Evolutionary conservation across 352 stramenopile species (phyloP), one percentile per base, ranked within the genome.

Genomic region (Phytophthora ramorum): DNA sequence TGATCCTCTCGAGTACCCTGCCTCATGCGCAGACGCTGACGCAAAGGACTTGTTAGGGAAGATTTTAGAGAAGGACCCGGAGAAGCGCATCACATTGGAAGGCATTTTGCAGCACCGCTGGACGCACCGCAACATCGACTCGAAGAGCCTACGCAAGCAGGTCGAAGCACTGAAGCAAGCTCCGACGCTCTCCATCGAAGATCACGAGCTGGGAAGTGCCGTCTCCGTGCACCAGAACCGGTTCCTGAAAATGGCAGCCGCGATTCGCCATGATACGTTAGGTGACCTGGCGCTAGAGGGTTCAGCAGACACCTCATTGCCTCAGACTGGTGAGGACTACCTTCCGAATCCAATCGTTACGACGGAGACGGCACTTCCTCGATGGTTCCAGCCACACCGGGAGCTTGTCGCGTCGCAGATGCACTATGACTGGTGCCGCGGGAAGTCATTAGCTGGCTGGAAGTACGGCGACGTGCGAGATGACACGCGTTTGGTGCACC

Each of bases 51-150:
- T 97, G 46, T 66, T 97, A 7, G 40, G 50, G 9, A 41, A 41
- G 0, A 91, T 97, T 8, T 69, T 98, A 6, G 79, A 90, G 37
- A 95, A 90, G 24, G 72, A 97, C 55, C 86, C 91, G 1, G 68
- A 83, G 30, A 83, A 79, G 58, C 83, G 91, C 19, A 76, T 93
- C 7, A 76, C 74, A 1, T 62, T 96, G 13, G 79, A 88, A 12
- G 73, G 69, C 6, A 93, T 97, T 19, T 63, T 92, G 12, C 45
- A 71, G 16, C 91, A 97, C 55, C 55, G 56, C 2, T 97, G 91
- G 91, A 78, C 88, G 7, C 70, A 87, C 57, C 81, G 81, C 40
- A 74, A 86, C 40, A 73, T 85, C 19, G 66, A 88, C 64, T 78
- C 75, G 7, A 88, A 87, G 66, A 72, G 58, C 16, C 62, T 90